phyloP scores from a whole-genome alignment of 2,329 filamentous ascomycete genomes.

The Colletotrichum sp. region DNA sequence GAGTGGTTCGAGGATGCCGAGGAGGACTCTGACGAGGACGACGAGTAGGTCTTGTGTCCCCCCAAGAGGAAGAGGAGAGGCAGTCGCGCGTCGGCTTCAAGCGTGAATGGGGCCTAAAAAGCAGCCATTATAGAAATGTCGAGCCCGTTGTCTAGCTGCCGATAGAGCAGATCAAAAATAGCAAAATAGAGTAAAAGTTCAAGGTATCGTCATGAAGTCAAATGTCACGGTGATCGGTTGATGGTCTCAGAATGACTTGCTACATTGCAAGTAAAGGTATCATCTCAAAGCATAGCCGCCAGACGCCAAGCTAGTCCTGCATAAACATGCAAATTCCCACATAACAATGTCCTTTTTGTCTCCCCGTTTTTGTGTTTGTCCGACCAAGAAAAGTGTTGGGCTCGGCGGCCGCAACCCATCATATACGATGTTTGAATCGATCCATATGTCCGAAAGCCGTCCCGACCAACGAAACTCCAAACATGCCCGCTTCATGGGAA shows the following conservation, averaged over 20 bases:
- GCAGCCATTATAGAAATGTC: background rate
- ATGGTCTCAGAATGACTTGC: background rate
- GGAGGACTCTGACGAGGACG: constrained; percentile 53
- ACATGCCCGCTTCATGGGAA: background rate
- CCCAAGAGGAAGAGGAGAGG: background rate
- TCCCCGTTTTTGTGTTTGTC: background rate
- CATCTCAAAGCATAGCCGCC: constrained; percentile 10
- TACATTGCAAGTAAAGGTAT: constrained; percentile 15
- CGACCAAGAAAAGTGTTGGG: background rate
- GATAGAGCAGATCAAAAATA: background rate
- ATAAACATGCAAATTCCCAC: background rate
- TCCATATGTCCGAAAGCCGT: background rate
- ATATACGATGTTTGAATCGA: background rate
- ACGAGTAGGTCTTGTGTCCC: constrained; percentile 23
- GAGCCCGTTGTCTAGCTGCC: background rate
- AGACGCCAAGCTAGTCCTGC: constrained; percentile 11
- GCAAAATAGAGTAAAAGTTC: constrained; percentile 3
- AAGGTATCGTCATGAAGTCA: background rate
- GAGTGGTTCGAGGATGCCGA: constrained; percentile 84
- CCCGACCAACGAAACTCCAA: background rate
- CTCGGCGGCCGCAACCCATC: background rate
- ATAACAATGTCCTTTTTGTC: background rate
- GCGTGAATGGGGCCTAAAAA: background rate
- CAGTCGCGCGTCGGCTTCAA: background rate
- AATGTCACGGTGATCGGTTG: background rate